Base-by-base conservation (phyloP, 2,329 filamentous ascomycete species). In the Xylaria multiplex region DNA sequence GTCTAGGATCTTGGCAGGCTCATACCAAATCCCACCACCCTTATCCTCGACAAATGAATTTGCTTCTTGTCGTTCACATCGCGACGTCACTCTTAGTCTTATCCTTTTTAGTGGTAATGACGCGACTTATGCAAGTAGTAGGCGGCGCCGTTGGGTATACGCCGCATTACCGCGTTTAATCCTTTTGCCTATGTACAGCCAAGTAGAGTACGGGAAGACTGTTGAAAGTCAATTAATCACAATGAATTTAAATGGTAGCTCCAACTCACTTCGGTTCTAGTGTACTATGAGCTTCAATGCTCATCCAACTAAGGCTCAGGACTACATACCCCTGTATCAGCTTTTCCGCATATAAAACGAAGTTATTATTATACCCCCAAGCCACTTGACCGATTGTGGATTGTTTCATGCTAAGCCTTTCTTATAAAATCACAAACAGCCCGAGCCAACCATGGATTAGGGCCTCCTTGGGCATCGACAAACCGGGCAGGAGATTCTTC, bases 401-500 rank as follows among this genome's bases (percentile, higher is more conserved):
- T 22, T 49, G 52, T 64, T 64, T 59, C 50, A 60, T 50, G 49
- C 49, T 48, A 56, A 48, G 40, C 46, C 30, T 46, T 32, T 13
- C 49, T n/a, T 35, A 27, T 30, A 58, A 42, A 8, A 16, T 1
- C 49, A 22, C 5, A 35, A 37, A 16, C 37, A 53, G 24, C 52
- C 30, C 35, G 24, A 45, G 45, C 49, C 35, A 55, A 59, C 27
- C 7, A 6, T 35, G 35, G 50, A 55, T 46, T 35, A 30, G 52
- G 45, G 32, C 30, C 53, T 35, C 27, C 16, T 22, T 45, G 11
- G 40, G 19, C 48, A 32, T 63, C 35, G 59, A 67, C 62, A 32
- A 57, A 55, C 67, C 35, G 52, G 64, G 64, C 64, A 64, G 63
- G 61, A 66, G 64, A 67, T 56, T 40, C 16, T 50, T 46, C 50